Conservation (phyloP, 108 stramenopile genomes). For the Schizochytrium sp. region DNA sequence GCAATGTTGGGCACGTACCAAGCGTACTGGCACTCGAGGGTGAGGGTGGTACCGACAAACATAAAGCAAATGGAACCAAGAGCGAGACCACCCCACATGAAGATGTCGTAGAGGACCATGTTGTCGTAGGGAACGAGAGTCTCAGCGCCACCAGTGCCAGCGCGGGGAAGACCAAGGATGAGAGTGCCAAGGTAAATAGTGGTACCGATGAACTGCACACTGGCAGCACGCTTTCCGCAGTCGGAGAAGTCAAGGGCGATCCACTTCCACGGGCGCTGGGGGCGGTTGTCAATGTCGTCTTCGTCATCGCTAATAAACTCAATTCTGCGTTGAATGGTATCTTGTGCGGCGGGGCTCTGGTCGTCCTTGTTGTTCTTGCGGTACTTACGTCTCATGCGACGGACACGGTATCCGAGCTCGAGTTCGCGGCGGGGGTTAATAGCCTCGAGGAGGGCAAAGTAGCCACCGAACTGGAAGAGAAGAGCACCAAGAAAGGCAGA, state of each 20-base stretch:
- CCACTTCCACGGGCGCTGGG: background rate
- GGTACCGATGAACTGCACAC: conserved; percentile 15
- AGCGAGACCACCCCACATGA: background rate
- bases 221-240: background rate
- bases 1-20: conserved; percentile 33
- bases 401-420: background rate
- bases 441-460: background rate
- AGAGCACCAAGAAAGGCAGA: background rate
- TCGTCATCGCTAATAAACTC: background rate
- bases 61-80: conserved; percentile 1
- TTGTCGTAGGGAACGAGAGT: background rate
- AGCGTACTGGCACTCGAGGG: background rate
- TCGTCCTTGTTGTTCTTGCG: background rate
- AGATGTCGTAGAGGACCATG: conserved; percentile 9
- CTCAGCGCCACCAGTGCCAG: background rate
- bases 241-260: background rate
- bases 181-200: background rate
- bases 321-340: background rate
- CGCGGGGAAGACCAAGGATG: background rate
- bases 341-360: background rate
- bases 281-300: background rate
- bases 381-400: background rate
- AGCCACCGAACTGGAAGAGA: conserved; percentile 14
- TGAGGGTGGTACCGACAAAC: background rate
- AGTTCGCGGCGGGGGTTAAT: conserved; percentile 21